These are phyloP conservation scores for Tilletia indica DNA, from an alignment of 1,284 basidiomycete genomes.

Conservation along the genomic window DNA sequence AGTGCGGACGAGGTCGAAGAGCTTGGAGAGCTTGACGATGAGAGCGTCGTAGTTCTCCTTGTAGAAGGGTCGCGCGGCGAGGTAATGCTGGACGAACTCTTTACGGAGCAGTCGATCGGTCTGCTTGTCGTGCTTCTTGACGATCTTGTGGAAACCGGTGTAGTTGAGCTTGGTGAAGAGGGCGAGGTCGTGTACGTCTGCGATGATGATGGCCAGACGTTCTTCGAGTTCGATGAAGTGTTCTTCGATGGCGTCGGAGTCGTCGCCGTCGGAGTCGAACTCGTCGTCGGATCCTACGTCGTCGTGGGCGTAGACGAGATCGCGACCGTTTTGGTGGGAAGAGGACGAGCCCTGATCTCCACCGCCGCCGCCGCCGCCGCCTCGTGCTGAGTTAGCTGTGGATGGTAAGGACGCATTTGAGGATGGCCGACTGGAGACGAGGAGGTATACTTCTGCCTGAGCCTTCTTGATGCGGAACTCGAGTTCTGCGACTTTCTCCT, in stretches of 20 bases:
- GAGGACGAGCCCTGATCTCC: background rate
- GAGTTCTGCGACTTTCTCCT: conserved; percentile 65
- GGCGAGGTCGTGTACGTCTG: conserved; percentile 96
- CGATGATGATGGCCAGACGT: conserved; percentile 90
- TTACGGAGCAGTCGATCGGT: conserved; percentile 64
- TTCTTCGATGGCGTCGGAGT: conserved; percentile 76
- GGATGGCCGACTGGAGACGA: conserved; percentile 45
- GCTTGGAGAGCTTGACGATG: conserved; percentile 91
- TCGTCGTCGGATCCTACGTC: conserved; percentile 62
- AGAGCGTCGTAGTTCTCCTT: conserved; percentile 74
- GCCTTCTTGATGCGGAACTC: conserved; percentile 53
- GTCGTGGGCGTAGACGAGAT: conserved; percentile 58
- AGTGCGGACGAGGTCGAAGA: conserved; percentile 94
- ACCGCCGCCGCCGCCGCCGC: conserved; percentile 13
- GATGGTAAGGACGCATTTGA: conserved; percentile 33
- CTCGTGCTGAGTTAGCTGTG: conserved; percentile 26
- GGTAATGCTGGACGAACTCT: conserved; percentile 77
- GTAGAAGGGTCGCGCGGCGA: conserved; percentile 94
- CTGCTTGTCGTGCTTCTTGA: conserved; percentile 86
- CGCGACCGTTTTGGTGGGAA: conserved; percentile 57
- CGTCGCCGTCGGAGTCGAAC: conserved; percentile 64
- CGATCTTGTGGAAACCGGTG: conserved; percentile 95
- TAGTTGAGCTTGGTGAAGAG: conserved; percentile 88
- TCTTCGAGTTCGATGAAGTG: conserved; percentile 87
- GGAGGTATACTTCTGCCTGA: conserved; percentile 52